These are phyloP conservation scores for Lycium ferocissimum DNA, from an alignment of 257 asterid genomes.

Conservation along the genomic window DNA sequence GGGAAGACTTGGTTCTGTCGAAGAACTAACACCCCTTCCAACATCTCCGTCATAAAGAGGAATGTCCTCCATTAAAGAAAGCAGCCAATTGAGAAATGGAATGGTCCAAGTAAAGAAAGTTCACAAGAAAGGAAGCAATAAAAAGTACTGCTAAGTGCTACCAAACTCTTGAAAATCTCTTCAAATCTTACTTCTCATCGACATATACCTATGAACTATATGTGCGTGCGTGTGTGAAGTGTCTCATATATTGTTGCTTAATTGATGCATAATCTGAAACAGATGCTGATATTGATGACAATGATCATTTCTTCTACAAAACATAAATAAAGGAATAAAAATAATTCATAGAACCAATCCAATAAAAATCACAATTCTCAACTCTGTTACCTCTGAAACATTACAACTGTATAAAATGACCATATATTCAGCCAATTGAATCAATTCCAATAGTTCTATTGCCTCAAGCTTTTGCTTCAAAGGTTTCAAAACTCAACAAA, in stretches of 20 bases:
- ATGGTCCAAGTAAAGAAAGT: too few species aligned
- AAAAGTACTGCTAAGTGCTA: too few species aligned
- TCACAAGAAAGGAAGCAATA: too few species aligned
- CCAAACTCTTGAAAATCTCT: too few species aligned
- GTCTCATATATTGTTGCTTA: not conserved
- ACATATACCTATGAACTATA: too few species aligned
- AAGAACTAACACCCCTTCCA: too few species aligned
- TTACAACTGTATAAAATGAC: not conserved
- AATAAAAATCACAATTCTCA: not conserved
- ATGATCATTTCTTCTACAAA: not conserved
- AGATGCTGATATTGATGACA: not conserved
- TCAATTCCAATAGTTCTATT: not conserved
- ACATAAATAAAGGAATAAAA: not conserved
- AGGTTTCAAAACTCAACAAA: not conserved
- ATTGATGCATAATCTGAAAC: not conserved
- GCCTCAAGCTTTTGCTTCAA: not conserved
- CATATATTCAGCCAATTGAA: slow-evolving; percentile 27
- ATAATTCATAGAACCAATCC: not conserved
- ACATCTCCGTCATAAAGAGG: too few species aligned
- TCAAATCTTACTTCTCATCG: too few species aligned
- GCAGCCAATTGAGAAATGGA: too few species aligned
- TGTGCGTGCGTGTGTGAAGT: too few species aligned
- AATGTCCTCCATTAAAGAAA: too few species aligned
- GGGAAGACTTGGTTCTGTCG: too few species aligned
- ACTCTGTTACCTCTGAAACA: not conserved